Evolutionary conservation across 1,284 basidiomycete genomes (phyloP), one percentile per base, ranked within the genome.

Genomic region (Naganishia liquefaciens): DNA sequence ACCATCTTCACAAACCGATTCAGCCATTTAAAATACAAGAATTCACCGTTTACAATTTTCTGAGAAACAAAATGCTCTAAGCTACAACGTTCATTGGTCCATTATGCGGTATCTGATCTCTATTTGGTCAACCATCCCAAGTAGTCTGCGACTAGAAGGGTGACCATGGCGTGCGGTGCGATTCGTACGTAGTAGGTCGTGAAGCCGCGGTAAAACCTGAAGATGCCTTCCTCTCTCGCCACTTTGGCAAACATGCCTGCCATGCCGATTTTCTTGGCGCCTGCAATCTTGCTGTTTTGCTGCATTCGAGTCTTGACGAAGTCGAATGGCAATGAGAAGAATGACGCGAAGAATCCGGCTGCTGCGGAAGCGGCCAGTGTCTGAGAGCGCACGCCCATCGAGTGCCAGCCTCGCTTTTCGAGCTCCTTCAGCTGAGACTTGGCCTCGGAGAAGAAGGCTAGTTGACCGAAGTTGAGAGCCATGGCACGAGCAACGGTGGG

Each of bases 381-480:
- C 42, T 68, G 66, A 19, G 43, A 40, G 25, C 40, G 51, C 2
- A 52, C 25, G 23, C 44, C 51, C 54, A 64, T 40, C 27, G 50
- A 55, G 42, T 64, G 49, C 39, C 46, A 44, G 7, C 66, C 66
- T 50, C 51, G 30, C 15, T 52, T 30, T 51, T 64, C 58, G 10
- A 64, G 39, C 23, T 54, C 37, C 39, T 58, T 58, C 15, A 68
- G 58, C 23, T 64, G 66, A 11, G 62, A 64, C 51, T 68, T 68
- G 42, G 66, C 63, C 40, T 68, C 66, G 13, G 57, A 62, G 63
- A 68, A 68, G 46, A 68, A 68, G 23, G 66, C 66, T 37, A 68
- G 66, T 62, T 68, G 66, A 68, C 66, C 66, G 57, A 68, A 68
- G 63, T 68, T 68, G 28, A 68, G 54, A 27, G 66, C 66, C 66